These are phyloP conservation scores for Endotrypanum monterogeii DNA, from an alignment of 208 protist species.

Conservation along the genomic window DNA sequence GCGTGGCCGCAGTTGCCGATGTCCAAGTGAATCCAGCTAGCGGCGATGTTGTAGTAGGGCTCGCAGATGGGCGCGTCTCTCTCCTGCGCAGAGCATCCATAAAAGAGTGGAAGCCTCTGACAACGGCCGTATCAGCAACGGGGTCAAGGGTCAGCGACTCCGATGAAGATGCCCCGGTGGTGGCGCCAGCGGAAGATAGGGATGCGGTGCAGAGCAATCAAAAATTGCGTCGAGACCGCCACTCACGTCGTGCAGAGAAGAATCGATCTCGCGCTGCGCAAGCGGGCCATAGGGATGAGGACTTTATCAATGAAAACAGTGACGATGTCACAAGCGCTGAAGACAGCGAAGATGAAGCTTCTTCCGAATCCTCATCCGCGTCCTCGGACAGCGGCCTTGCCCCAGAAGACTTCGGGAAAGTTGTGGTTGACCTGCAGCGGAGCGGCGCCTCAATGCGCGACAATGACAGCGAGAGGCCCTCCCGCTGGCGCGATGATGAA, in stretches of 20 bases:
- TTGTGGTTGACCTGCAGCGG: constrained; percentile 64
- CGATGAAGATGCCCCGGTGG: background rate
- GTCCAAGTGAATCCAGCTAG: constrained; percentile 52
- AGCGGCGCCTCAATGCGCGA: constrained; percentile 43
- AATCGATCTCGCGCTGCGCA: background rate
- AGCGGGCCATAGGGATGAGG: constrained; percentile 4
- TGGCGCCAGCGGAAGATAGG: constrained; percentile 7
- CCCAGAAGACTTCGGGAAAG: constrained; percentile 57
- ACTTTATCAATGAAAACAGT: constrained; percentile 31
- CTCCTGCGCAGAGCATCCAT: constrained; percentile 35
- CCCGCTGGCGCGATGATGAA: constrained; percentile 62
- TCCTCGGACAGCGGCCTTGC: constrained; percentile 47
- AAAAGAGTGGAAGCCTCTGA: constrained; percentile 18
- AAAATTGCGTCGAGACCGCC: background rate
- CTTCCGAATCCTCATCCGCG: constrained; percentile 36
- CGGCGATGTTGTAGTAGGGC: constrained; percentile 70
- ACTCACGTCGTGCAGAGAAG: constrained; percentile 1
- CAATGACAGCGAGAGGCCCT: constrained; percentile 52
- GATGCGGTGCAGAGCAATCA: background rate
- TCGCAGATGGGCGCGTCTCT: constrained; percentile 55
- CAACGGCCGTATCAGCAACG: background rate
- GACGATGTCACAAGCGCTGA: constrained; percentile 16
- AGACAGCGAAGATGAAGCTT: constrained; percentile 20
- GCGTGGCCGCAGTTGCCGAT: constrained; percentile 19
- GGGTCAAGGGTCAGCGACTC: background rate